Base-by-base conservation (phyloP, 1,284 basidiomycete genomes). In the Ceratobasidium sp. region DNA sequence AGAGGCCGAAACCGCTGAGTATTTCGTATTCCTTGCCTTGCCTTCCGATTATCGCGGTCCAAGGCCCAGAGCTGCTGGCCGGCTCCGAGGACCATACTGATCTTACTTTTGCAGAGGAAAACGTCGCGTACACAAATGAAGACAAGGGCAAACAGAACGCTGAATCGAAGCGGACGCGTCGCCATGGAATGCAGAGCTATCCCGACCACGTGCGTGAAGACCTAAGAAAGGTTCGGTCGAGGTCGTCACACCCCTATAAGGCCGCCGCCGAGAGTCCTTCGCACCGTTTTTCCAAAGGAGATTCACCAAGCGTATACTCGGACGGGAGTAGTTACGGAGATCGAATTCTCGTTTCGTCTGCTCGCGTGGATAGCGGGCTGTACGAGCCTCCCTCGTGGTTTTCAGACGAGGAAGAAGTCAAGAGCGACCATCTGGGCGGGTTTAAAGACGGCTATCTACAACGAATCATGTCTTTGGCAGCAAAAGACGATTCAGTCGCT, bases 1-100 rank as follows among this genome's bases (percentile, higher is more conserved):
- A 67, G 51, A 61, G 60, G 20, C 73, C 61, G 11, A 64, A 49
- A 63, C 61, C 73, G 56, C 73, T 75, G 28, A 65, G 60, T 75
- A 65, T 49, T 53, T 75, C 51, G 53, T 31, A 31, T 63, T 75
- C 60, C 61, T 56, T 64, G 8, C 45, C 73, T 20, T 54, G 47
- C 37, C 69, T 69, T 60, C 65, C 65, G n/a, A 35, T 33, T 10
- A 33, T 69, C 33, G 67, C 54, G 17, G 51, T 69, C 54, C 54
- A 45, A 49, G 54, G 35, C 49, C 39, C 65, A 39, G 65, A 67
- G 65, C 49, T 54, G 65, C 65, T 39, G 65, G 65, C 10, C n/a
- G 61, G 61, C 61, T 28, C 61, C 20, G n/a, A 28, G 39, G 28
- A 35, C 47, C 45, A 23, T 51, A 66, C 64, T 66, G 64, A 66